A percentile compares a stretch with the other conserved stretches of the same genome.
Conservation (phyloP, 306 rosid genomes). For the Dalbergia cochinchinensis region DNA sequence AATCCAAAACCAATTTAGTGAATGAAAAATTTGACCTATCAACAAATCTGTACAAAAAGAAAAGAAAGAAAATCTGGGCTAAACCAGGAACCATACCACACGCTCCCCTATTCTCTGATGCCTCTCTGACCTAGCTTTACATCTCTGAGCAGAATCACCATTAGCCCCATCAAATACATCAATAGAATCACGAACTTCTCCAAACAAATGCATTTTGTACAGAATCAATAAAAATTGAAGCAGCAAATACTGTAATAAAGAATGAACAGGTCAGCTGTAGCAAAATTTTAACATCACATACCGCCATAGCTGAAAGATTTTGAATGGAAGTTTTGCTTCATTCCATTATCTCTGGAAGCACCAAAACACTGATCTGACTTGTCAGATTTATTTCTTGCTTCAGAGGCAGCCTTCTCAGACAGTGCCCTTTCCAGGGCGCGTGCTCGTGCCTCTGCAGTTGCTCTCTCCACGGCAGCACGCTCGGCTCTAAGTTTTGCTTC, state of each 20-base stretch:
- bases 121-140: constrained; percentile 81
- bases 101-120: constrained; percentile 88
- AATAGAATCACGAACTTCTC: constrained; percentile 54
- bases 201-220: constrained; percentile 43
- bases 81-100: constrained; percentile 68
- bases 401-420: constrained; percentile 74
- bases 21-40: constrained; percentile 41
- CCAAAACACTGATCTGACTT: constrained; percentile 57
- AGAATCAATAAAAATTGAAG: constrained; percentile 38
- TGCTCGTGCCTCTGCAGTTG: constrained; percentile 82
- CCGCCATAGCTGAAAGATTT: constrained; percentile 75
- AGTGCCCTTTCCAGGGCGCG: constrained; percentile 91
- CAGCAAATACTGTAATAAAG: constrained; percentile 4
- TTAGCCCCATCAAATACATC: constrained; percentile 62
- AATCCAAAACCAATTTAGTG: constrained; percentile 40
- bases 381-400: constrained; percentile 72
- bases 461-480: constrained; percentile 97
- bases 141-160: constrained; percentile 78
- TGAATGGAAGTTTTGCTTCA: constrained; percentile 54
- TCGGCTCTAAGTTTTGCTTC: constrained; percentile 87
- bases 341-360: constrained; percentile 60
- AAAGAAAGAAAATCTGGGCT: constrained; percentile 11
- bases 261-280: constrained; percentile 25
- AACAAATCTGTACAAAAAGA: constrained; percentile 14
- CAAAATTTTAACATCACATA: constrained; percentile 53